Evolutionary conservation across 208 protist species (phyloP).

Genomic region (Willaertia magna): DNA sequence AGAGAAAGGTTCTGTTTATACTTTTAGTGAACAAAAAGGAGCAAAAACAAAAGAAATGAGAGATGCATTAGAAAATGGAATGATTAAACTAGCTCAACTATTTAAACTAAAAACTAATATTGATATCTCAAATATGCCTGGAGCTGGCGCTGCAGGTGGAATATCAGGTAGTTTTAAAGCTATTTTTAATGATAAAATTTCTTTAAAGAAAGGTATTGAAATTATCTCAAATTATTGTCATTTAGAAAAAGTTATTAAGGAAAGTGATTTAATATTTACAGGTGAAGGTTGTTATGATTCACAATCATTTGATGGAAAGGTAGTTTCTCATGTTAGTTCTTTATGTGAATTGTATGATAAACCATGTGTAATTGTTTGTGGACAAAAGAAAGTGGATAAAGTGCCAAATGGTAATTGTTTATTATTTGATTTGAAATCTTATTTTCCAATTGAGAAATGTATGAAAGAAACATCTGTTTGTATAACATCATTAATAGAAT

Average conservation of each 20-base stretch:
- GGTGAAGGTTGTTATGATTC: not conserved
- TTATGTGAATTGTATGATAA: not conserved
- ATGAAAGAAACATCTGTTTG: not conserved
- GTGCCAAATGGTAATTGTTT: not conserved
- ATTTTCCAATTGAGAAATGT: not conserved
- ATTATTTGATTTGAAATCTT: not conserved
- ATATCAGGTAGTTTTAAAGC: not conserved
- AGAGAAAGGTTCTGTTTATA: not conserved
- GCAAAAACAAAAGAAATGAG: not conserved
- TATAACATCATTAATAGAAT: too few species aligned
- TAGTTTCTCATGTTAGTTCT: not conserved
- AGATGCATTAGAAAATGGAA: not conserved
- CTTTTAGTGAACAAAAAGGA: slow-evolving; percentile 9
- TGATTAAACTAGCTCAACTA: not conserved
- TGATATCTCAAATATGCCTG: not conserved
- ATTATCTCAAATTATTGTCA: not conserved
- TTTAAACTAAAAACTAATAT: not conserved
- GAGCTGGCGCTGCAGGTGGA: not conserved
- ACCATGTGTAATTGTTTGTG: not conserved
- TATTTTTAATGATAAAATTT: not conserved
- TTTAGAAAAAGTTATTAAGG: not conserved
- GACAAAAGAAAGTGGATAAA: not conserved
- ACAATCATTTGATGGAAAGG: not conserved
- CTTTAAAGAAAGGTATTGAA: not conserved
- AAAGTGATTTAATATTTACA: not conserved